These are phyloP conservation scores for Moricandia arvensis DNA, from an alignment of 345 rosid species.

Conservation along the genomic window DNA sequence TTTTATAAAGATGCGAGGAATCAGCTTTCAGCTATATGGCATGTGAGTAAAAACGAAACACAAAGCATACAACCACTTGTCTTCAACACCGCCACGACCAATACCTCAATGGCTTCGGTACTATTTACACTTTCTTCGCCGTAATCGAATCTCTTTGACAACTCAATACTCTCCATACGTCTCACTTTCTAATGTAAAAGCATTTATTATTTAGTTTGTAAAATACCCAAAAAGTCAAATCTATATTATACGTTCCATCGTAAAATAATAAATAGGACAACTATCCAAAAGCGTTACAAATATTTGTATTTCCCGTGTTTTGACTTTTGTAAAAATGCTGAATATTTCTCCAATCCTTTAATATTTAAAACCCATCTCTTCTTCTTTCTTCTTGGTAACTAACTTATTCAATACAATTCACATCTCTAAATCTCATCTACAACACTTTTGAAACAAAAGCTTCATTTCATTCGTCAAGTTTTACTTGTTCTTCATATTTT, in stretches of 20 bases:
- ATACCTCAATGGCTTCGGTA: conserved; percentile 28
- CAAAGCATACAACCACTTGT: conserved; percentile 23
- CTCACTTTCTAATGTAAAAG: neutral
- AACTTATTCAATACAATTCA: conserved; percentile 43
- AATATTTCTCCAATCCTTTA: neutral
- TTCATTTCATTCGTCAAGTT: neutral
- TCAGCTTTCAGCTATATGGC: conserved; percentile 18
- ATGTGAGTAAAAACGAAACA: conserved; percentile 27
- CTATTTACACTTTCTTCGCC: conserved; percentile 41
- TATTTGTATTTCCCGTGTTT: conserved; percentile 48
- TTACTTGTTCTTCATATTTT: conserved; percentile 3
- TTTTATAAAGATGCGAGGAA: neutral
- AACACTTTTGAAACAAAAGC: neutral
- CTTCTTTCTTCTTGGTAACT: conserved; percentile 27
- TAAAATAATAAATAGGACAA: conserved; percentile 11
- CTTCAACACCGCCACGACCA: conserved; percentile 35
- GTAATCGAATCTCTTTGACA: conserved; percentile 42
- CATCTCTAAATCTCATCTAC: conserved; percentile 31
- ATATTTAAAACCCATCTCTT: conserved; percentile 38
- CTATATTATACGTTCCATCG: conserved; percentile 18
- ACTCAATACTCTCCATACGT: conserved; percentile 45
- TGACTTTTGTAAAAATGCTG: conserved; percentile 50
- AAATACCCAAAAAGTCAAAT: conserved; percentile 29
- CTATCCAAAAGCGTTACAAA: conserved; percentile 20
- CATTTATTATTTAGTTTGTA: conserved; percentile 14